phyloP scores from a whole-genome alignment of 208 protist species.

The Trypanosoma cruzi region DNA sequence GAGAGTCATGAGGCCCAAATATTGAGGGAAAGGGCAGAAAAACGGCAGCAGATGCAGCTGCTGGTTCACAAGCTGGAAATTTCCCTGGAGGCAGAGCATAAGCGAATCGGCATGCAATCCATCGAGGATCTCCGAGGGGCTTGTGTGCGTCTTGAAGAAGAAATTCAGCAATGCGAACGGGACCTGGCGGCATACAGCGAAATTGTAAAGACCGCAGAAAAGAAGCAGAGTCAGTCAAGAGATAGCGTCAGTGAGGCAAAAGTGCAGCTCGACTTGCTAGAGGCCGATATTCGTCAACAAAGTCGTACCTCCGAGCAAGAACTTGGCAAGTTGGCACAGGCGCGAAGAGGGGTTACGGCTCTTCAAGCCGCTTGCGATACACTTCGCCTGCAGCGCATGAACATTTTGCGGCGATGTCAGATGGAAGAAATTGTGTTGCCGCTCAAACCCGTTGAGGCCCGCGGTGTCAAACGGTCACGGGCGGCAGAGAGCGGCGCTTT shows the following conservation, averaged over 20 bases:
- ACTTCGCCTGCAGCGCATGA: slow-evolving; percentile 73
- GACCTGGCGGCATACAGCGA: slow-evolving; percentile 58
- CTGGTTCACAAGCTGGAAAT: slow-evolving; percentile 80
- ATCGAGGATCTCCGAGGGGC: slow-evolving; percentile 43
- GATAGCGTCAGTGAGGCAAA: slow-evolving; percentile 36
- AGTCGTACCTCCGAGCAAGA: slow-evolving; percentile 56
- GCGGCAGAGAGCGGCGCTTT: slow-evolving; percentile 16
- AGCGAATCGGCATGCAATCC: slow-evolving; percentile 45
- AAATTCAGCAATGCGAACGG: slow-evolving; percentile 62
- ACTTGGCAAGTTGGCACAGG: slow-evolving; percentile 55
- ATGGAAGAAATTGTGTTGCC: slow-evolving; percentile 88
- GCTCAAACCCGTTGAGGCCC: slow-evolving; percentile 37
- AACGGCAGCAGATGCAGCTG: slow-evolving; percentile 73
- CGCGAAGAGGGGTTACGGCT: slow-evolving; percentile 60
- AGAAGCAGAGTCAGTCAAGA: slow-evolving; percentile 41
- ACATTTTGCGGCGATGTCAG: slow-evolving; percentile 77
- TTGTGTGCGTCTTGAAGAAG: slow-evolving; percentile 40
- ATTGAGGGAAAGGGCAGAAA: slow-evolving; percentile 55
- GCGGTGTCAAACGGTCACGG: slow-evolving; percentile 50
- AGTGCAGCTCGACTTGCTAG: slow-evolving; percentile 53
- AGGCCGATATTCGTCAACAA: slow-evolving; percentile 60
- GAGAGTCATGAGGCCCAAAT: slow-evolving; percentile 71
- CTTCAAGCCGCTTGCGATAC: slow-evolving; percentile 84
- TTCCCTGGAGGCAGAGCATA: slow-evolving; percentile 70
- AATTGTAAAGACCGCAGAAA: slow-evolving; percentile 55